Conservation (phyloP, 2,329 filamentous ascomycete species). For the Cordyceps tenuipes region DNA sequence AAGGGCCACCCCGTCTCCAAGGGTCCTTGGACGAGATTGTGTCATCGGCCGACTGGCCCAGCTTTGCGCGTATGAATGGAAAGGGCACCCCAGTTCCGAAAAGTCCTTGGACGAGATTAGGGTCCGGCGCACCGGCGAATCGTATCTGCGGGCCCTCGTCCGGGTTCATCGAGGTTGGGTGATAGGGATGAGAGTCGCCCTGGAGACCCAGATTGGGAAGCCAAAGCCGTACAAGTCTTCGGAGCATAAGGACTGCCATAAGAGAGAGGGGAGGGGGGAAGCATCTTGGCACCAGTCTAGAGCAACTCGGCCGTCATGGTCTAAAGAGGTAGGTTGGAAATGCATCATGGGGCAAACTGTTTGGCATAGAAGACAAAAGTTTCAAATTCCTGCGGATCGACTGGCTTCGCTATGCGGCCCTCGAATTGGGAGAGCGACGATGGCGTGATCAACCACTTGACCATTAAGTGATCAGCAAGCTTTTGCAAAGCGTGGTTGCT, state of each 20-base stretch:
- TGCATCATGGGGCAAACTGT: background rate
- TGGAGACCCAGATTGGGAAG: constrained; percentile 4
- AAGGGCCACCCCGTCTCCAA: background rate
- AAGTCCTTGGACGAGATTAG: background rate
- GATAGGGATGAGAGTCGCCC: background rate
- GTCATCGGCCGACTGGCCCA: too few relatives aligned
- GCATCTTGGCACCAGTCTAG: background rate
- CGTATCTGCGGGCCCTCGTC: background rate
- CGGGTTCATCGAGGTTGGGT: background rate
- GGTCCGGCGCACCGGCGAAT: background rate
- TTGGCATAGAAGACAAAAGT: background rate
- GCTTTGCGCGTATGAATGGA: background rate
- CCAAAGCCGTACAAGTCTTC: background rate
- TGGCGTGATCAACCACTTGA: too few relatives aligned
- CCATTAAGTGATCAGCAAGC: too few relatives aligned
- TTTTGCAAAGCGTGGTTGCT: background rate
- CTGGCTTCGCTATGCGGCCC: background rate
- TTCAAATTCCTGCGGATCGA: too few relatives aligned
- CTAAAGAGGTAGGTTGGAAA: constrained; percentile 7
- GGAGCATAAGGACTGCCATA: background rate
- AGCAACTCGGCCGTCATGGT: background rate
- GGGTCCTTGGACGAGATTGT: background rate
- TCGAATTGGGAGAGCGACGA: too few relatives aligned
- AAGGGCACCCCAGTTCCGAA: too few relatives aligned
- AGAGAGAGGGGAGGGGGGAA: background rate